A percentile compares a stretch with the other conserved stretches of the same genome.
phyloP scores from a whole-genome alignment of 306 rosid genomes.

The Casuarina glauca region DNA sequence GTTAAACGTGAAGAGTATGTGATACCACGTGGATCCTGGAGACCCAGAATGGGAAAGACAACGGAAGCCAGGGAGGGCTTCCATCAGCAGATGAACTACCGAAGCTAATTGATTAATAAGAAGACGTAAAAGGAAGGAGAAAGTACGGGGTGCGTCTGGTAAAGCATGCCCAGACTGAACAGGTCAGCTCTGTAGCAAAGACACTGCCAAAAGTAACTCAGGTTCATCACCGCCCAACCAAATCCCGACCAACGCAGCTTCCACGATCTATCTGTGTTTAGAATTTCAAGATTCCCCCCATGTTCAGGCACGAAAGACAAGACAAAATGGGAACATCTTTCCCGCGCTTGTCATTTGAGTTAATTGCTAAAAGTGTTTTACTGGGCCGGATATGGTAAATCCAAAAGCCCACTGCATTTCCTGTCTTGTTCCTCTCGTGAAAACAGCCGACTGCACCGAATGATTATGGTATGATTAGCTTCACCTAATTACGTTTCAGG shows the following conservation, averaged over 20 bases:
- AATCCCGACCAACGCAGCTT: conserved; percentile 16
- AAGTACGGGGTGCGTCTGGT: neutral
- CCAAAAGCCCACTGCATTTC: neutral
- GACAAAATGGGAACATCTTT: neutral
- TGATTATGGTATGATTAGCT: neutral
- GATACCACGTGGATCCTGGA: no score
- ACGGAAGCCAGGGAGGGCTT: no score
- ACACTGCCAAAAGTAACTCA: conserved; percentile 25
- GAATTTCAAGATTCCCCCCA: conserved; percentile 29
- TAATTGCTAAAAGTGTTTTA: neutral
- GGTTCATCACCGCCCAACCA: conserved; percentile 1
- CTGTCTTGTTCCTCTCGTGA: neutral
- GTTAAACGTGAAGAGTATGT: no score
- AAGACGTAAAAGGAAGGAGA: neutral
- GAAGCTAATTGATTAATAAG: no score
- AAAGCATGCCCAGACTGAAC: neutral
- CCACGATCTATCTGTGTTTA: conserved; percentile 17
- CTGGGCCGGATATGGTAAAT: neutral
- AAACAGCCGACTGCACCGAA: neutral
- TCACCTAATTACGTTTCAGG: neutral
- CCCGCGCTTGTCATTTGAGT: neutral
- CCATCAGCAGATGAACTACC: no score
- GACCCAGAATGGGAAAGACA: no score
- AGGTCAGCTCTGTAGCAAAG: neutral
- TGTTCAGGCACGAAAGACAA: neutral